These are phyloP conservation scores for Starmerella powellii DNA, from an alignment of 805 yeast genomes.

Conservation along the genomic window DNA sequence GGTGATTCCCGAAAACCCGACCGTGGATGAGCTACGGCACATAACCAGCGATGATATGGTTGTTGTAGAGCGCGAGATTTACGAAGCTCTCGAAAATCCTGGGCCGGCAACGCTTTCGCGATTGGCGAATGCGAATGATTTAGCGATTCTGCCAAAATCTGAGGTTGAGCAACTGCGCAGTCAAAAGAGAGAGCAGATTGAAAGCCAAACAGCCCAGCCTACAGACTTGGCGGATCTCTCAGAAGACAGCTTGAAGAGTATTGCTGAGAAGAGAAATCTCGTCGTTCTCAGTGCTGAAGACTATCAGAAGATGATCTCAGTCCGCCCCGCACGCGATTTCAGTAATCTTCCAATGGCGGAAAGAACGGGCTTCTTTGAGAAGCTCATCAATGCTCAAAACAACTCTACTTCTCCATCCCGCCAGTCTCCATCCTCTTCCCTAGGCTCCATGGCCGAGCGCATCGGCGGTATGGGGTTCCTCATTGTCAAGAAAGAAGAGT, in stretches of 20 bases:
- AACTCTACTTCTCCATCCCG: constrained; percentile 4
- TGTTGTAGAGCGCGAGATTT: constrained; percentile 17
- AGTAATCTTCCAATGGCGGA: constrained; percentile 11
- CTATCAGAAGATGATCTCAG: constrained; percentile 7
- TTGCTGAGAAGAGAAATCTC: constrained; percentile 5
- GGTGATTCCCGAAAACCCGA: constrained; percentile 14
- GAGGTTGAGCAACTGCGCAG: constrained; percentile 13
- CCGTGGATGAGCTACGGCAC: constrained; percentile 12
- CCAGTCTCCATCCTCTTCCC: constrained; percentile 12
- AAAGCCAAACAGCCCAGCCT: background rate
- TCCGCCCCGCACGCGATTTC: constrained; percentile 4
- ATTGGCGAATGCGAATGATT: constrained; percentile 19
- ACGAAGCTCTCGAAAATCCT: constrained; percentile 17
- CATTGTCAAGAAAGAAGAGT: constrained; percentile 30
- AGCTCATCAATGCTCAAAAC: constrained; percentile 6
- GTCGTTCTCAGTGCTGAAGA: constrained; percentile 12
- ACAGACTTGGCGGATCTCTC: background rate
- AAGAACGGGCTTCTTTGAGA: constrained; percentile 12
- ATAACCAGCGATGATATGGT: constrained; percentile 9
- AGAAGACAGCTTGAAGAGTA: constrained; percentile 4
- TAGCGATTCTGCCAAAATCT: constrained; percentile 19
- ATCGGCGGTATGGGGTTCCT: constrained; percentile 28
- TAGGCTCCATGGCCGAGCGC: constrained; percentile 26
- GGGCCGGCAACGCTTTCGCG: constrained; percentile 16
- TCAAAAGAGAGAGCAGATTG: constrained; percentile 22